Evolutionary conservation across 139 green algal genomes (phyloP), one percentile per base, ranked within the genome.

Genomic region (Zygnema circumcarinatum): DNA sequence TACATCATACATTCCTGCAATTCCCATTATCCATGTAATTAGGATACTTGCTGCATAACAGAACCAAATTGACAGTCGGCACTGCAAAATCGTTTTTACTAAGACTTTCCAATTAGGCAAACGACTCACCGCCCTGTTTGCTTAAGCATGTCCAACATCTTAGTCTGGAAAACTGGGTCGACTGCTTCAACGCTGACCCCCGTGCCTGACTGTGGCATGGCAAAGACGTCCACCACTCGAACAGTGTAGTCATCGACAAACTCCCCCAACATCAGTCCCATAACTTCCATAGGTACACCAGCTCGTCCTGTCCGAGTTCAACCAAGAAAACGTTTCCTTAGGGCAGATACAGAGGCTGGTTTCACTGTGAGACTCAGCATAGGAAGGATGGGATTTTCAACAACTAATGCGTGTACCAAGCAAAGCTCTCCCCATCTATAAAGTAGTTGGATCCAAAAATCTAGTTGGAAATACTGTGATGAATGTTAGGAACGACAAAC

Each of bases 141-240:
- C 91, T 98, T 99, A n/a, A 99, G 91, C 97, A 99, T 99, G 90
- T 99, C 97, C 38, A 99, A 92, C 97, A 99, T 99, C 86, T 98
- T 98, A 7, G 97, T 98, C 87, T 99, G 97, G 85, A 99, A 99
- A 20, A 99, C 97, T 0, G 97, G 97, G 85, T 99, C 97, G 35
- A 99, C 97, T 0, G 97, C 97, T 92, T 99, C 97, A 73, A 99
- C 97, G 53, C 92, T 96, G 3, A 99, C 97, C 35, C 97, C 97
- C 0, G 97, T 99, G 0, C 97, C 97, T 33, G 93, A 97, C 90
- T 99, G 97, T 0, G 97, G 97, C 97, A 99, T 99, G 0, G 97
- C 97, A 92, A 99, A 99, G 41, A 99, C 97, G 89, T 99, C 97
- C 52, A 98, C 96, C 36, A 99, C 97, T 2, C 92, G 90, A 1